Percentiles rank a stretch among this genome's conserved stretches.
Evolutionary conservation across 352 stramenopile species (phyloP).

Genomic region (Pythium phragmitis): DNA sequence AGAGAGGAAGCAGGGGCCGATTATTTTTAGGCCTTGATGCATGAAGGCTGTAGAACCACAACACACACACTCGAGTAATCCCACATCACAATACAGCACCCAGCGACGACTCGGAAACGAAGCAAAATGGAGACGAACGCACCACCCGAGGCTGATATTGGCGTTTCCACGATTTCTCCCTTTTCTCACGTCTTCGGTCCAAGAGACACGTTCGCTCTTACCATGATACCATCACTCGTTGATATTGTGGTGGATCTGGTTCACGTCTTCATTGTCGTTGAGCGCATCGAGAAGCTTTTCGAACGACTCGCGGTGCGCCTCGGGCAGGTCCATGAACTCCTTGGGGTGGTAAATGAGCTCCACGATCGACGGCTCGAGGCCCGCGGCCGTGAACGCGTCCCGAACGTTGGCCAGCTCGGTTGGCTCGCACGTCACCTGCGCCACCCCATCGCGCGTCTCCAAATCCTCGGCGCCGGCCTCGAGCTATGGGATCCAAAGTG

Average conservation of each 20-base stretch:
- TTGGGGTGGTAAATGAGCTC: slow-evolving; percentile 85
- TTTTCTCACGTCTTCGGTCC: no score
- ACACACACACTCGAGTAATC: no score
- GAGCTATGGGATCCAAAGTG: slow-evolving; percentile 33
- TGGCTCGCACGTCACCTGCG: slow-evolving; percentile 71
- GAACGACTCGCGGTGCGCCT: slow-evolving; percentile 55
- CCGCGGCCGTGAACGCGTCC: slow-evolving; percentile 48
- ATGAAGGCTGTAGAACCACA: no score
- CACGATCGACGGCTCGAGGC: slow-evolving; percentile 63
- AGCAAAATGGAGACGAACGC: background rate
- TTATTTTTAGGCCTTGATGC: no score
- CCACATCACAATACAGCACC: no score
- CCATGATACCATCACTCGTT: slow-evolving; percentile 43
- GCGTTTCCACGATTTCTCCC: background rate
- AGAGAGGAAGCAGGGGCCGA: no score
- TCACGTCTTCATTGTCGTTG: slow-evolving; percentile 79
- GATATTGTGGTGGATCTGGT: slow-evolving; percentile 82
- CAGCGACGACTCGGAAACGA: background rate
- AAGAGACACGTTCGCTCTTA: no score
- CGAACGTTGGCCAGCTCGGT: slow-evolving; percentile 63
- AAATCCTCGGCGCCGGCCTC: slow-evolving; percentile 73
- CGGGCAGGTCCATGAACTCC: slow-evolving; percentile 64
- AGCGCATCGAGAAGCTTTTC: slow-evolving; percentile 76
- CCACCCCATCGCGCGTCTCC: slow-evolving; percentile 55
- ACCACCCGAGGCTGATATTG: background rate